Conservation (phyloP, 23 red algal genomes). For the Agarophyton chilense region DNA sequence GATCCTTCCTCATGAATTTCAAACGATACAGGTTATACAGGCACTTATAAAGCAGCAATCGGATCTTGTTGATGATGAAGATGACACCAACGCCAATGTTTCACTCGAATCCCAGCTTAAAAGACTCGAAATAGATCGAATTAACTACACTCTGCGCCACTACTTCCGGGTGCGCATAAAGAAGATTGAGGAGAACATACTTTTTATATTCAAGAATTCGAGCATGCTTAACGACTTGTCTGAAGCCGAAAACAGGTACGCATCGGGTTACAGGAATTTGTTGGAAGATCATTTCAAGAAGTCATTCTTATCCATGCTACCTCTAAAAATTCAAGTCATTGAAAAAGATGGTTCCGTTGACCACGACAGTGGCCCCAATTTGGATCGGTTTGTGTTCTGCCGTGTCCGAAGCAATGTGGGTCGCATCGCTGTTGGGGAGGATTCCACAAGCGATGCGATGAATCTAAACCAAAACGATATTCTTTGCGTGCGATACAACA, state of each 20-base stretch:
- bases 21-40: conserved; percentile 18
- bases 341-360: conserved; percentile 63
- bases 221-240: conserved; percentile 34
- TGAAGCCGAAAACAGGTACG: conserved; percentile 47
- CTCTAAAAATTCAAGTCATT: conserved; percentile 52
- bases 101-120: conserved; percentile 58
- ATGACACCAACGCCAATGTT: conserved; percentile 37
- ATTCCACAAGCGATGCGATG: conserved; percentile 26
- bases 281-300: conserved; percentile 74
- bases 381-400: conserved; percentile 70
- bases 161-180: conserved; percentile 58
- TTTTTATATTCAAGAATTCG: conserved; percentile 47
- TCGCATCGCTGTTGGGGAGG: conserved; percentile 52
- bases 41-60: conserved; percentile 33
- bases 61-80: conserved; percentile 62
- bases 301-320: conserved; percentile 62
- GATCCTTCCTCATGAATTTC: conserved; percentile 25
- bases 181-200: conserved; percentile 55
- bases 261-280: conserved; percentile 33
- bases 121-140: conserved; percentile 63
- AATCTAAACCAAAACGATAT: conserved; percentile 57
- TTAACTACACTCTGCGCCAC: conserved; percentile 64
- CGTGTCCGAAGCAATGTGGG: conserved; percentile 43
- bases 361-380: conserved; percentile 28
- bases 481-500: conserved; percentile 55